phyloP scores from a whole-genome alignment of 805 yeast genomes.

The Yamadazyma akitaensis region DNA sequence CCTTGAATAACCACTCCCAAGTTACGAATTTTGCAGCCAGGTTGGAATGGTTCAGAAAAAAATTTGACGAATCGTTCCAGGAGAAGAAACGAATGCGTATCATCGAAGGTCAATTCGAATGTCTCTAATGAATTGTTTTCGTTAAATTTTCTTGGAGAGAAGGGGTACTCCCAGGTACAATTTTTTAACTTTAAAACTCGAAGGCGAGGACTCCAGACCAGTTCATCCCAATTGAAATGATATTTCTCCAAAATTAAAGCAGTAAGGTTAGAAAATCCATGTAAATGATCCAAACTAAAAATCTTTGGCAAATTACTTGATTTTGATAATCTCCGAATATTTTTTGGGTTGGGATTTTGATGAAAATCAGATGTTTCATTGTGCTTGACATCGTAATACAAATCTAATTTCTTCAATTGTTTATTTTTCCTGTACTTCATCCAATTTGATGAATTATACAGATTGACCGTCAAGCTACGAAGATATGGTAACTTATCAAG shows the following conservation, averaged over 20 bases:
- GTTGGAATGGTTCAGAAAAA: conserved; percentile 19
- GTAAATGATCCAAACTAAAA: conserved; percentile 45
- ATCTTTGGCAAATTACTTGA: conserved; percentile 19
- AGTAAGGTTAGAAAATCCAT: conserved; percentile 30
- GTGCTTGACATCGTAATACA: conserved; percentile 25
- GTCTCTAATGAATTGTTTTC: conserved; percentile 18
- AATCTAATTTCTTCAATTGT: conserved; percentile 19
- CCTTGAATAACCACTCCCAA: conserved; percentile 13
- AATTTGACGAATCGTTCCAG: conserved; percentile 37
- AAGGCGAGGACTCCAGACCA: background rate
- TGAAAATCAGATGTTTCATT: conserved; percentile 13
- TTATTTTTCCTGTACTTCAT: conserved; percentile 30
- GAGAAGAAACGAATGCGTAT: conserved; percentile 30
- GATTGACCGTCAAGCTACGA: conserved; percentile 24
- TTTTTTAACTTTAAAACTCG: conserved; percentile 29
- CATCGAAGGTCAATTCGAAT: conserved; percentile 24
- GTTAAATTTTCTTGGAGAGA: conserved; percentile 39
- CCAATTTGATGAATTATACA: conserved; percentile 40
- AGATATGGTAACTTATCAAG: conserved; percentile 22
- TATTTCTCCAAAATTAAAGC: conserved; percentile 37
- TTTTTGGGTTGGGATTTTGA: conserved; percentile 18
- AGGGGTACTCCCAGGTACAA: conserved; percentile 60
- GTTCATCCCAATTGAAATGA: conserved; percentile 39
- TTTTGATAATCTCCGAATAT: conserved; percentile 11
- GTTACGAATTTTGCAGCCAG: conserved; percentile 15